Evolutionary conservation across 2,329 filamentous ascomycete species (phyloP), one percentile per base, ranked within the genome.

Genomic region (Periconia sp.): DNA sequence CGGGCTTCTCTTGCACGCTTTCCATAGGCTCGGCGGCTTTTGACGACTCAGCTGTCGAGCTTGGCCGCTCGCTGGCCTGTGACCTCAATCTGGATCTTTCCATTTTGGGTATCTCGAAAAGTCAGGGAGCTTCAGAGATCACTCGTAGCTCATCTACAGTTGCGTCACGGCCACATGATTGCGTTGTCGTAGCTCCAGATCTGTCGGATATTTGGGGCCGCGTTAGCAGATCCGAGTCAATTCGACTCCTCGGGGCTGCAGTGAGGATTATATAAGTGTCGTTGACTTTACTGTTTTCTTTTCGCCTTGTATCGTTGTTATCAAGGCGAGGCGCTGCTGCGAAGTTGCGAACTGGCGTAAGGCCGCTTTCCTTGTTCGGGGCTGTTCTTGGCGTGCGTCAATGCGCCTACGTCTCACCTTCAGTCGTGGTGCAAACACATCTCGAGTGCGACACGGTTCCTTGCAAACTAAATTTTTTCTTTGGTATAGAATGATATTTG

Each of bases 11-110:
- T 25, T 51, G 48, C 36, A 47, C 43, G 41, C 48, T 64, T n/a
- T 65, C 59, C 25, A 57, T 59, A 13, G 59, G 61, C 23, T 55
- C 59, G 25, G 52, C 56, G 22, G 46, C 52, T 36, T 41, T 58
- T 8, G 57, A 56, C 10, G 50, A 47, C 16, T 19, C 35, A 24
- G 30, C 41, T 26, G 56, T 50, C 11, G 61, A 65, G 46, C 52
- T 59, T 17, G 59, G 48, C 21, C 57, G 48, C 29, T 66, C 65
- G 21, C 34, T 46, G 5, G 50, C 41, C 26, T 63, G 60, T 7
- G 50, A 43, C 13, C 39, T 63, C 25, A 52, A 38, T 29, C 48
- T 54, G 5, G 56, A 49, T 10, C 34, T 44, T 2, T 63, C 60
- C 57, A 61, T 64, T n/a, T 23, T 35, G 36, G 28, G 9, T 3